phyloP scores from a whole-genome alignment of 2,329 filamentous ascomycete species.

The Curvularia hawaiiensis region DNA sequence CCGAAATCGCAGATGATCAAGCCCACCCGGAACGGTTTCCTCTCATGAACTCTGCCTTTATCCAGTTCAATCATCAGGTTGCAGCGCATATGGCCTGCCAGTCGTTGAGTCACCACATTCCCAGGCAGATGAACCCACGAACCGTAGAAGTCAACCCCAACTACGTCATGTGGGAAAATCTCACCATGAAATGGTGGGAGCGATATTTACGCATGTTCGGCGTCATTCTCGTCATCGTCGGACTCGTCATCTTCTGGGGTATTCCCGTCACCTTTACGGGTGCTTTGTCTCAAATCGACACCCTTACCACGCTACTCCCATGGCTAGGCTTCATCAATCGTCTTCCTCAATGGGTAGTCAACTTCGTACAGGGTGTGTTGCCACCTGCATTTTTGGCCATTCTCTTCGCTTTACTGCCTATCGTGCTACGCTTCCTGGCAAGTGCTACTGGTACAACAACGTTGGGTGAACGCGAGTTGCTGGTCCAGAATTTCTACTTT shows the following conservation, averaged over 20 bases:
- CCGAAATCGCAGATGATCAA: conserved; percentile 92
- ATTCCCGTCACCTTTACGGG: conserved; percentile 90
- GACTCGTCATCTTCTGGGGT: conserved; percentile 86
- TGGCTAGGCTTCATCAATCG: conserved; percentile 75
- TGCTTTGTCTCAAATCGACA: conserved; percentile 76
- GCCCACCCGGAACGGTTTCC: conserved; percentile 83
- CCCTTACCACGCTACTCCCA: conserved; percentile 65
- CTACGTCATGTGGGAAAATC: conserved; percentile 96
- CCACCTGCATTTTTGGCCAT: conserved; percentile 78
- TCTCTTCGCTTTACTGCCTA: conserved; percentile 78
- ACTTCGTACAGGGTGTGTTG: conserved; percentile 81
- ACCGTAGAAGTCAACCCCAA: conserved; percentile 92
- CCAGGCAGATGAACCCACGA: conserved; percentile 90
- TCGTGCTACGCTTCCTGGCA: conserved; percentile 76
- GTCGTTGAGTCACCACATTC: conserved; percentile 85
- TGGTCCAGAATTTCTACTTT: conserved; percentile 94
- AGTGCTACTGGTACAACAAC: conserved; percentile 81
- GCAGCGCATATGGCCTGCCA: conserved; percentile 99
- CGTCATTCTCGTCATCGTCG: conserved; percentile 69
- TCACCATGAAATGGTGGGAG: conserved; percentile 95
- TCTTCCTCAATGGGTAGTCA: conserved; percentile 65
- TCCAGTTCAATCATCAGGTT: conserved; percentile 98
- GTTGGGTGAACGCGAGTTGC: conserved; percentile 75
- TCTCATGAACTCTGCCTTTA: conserved; percentile 94
- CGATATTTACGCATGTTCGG: conserved; percentile 74